Evolutionary conservation across 2,329 filamentous ascomycete genomes (phyloP), one percentile per base, ranked within the genome.

Genomic region (Exophiala sp.): DNA sequence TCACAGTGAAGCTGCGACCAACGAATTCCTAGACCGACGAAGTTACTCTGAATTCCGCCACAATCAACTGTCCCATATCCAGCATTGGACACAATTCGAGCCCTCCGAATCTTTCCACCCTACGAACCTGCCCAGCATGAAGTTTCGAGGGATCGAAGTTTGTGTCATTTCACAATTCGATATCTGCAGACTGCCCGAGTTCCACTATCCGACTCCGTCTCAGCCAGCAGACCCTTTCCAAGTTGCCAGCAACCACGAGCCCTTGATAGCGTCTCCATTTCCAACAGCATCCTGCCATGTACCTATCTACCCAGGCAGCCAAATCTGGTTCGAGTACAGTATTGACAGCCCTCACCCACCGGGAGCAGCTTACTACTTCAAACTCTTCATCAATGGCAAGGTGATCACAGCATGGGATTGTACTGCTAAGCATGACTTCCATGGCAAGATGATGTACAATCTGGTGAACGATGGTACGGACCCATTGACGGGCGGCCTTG

Each of bases 301-400:
- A 18, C 61, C 62, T 10, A 59, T 59, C 41, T 57, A 62, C 21
- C 56, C 62, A 4, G 61, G 61, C 36, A 50, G 57, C 16, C 61
- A 64, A 47, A 59, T 64, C 48, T 64, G 61, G 62, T 59, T 63
- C 44, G 61, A 64, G 40, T 62, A 64, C 50, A 51, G 54, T 33
- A 50, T 64, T 41, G 62, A 64, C 32, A 59, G 60, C n/a, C 61
- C 62, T 24, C 62, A 64, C 38, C 62, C 62, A 38, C 55, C 55
- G 2, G 59, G 47, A 18, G 59, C 54, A 0, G 52, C 52, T 14
- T 63, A 63, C 47, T 54, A 62, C 38, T 64, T 64, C 59, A 64
- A 63, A 36, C 36, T 64, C 10, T 53, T 57, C 14, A 36, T 61
- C 18, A 59, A 62, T 35, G 54, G 45, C 9, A 52, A 50, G 33